Conservation (phyloP, 2,329 filamentous ascomycete genomes). For the Bretziella fagacearum region DNA sequence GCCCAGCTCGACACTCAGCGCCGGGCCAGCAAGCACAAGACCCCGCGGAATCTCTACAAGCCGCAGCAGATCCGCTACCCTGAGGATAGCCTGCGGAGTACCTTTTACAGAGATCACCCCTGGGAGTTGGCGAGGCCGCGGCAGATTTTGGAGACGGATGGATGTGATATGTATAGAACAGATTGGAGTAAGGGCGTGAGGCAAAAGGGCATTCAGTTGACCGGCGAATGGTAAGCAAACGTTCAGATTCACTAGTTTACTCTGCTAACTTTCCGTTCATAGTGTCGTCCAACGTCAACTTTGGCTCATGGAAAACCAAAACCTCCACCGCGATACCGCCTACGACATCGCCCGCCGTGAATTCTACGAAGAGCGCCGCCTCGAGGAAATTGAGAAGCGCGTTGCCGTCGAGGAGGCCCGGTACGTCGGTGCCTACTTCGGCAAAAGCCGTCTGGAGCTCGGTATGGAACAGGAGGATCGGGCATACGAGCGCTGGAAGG, state of each 20-base stretch:
- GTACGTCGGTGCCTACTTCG: conserved; percentile 76
- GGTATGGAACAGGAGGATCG: conserved; percentile 69
- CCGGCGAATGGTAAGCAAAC: conserved; percentile 61
- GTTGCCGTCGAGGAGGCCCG: conserved; percentile 78
- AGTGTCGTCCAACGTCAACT: conserved; percentile 88
- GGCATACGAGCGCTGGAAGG: conserved; percentile 70
- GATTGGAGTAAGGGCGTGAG: conserved; percentile 64
- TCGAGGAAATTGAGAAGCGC: conserved; percentile 65
- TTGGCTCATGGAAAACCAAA: conserved; percentile 56
- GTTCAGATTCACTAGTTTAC: background rate
- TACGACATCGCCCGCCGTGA: conserved; percentile 81
- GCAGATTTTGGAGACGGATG: conserved; percentile 69
- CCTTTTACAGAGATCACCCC: conserved; percentile 86
- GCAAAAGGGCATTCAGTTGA: conserved; percentile 59
- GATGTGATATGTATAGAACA: conserved; percentile 56
- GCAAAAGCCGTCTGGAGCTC: conserved; percentile 55
- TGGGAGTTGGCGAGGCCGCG: conserved; percentile 90
- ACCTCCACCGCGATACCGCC: conserved; percentile 46
- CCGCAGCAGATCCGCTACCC: conserved; percentile 63
- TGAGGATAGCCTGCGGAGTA: conserved; percentile 63
- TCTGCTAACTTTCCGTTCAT: conserved; percentile 5
- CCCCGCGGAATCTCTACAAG: conserved; percentile 53
- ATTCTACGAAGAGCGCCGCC: conserved; percentile 72
- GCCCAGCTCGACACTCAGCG: conserved; percentile 19
- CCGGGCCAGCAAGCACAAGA: conserved; percentile 31